Conservation (phyloP, 2,329 filamentous ascomycete species). For the Pestalotiopsis sp. region DNA sequence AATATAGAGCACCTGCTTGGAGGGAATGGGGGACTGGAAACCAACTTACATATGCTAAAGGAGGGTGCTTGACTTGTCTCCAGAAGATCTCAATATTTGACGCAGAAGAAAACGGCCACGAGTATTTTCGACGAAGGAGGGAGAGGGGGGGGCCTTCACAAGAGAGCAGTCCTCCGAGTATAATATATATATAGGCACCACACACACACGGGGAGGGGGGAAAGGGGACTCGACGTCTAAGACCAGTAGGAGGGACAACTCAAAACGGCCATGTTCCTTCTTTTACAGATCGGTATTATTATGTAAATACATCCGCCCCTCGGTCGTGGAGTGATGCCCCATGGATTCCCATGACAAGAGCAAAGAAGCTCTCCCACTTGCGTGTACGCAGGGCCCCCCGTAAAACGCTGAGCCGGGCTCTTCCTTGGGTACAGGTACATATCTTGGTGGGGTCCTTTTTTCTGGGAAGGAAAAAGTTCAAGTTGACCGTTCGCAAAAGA, state of each 20-base stretch:
- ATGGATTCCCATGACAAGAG: neutral
- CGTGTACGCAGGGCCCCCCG: neutral
- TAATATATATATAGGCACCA: neutral
- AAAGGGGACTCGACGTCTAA: neutral
- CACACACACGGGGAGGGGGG: neutral
- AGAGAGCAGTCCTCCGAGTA: neutral
- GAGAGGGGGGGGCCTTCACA: neutral
- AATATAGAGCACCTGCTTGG: neutral
- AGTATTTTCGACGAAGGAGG: neutral
- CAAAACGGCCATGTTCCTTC: neutral
- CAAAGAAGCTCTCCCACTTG: neutral
- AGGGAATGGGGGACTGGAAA: neutral
- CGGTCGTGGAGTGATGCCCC: neutral
- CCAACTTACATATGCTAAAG: neutral
- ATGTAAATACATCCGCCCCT: constrained; percentile 8
- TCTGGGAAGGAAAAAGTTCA: neutral
- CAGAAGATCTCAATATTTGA: neutral
- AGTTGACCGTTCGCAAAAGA: neutral
- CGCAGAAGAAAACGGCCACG: neutral
- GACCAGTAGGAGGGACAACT: neutral
- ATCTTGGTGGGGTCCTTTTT: neutral
- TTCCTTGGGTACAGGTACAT: neutral
- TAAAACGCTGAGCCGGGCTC: neutral
- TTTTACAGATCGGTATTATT: constrained; percentile 4
- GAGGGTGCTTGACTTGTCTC: neutral